phyloP scores from a whole-genome alignment of 495 filamentous ascomycete species.

The Xylaria scruposa region DNA sequence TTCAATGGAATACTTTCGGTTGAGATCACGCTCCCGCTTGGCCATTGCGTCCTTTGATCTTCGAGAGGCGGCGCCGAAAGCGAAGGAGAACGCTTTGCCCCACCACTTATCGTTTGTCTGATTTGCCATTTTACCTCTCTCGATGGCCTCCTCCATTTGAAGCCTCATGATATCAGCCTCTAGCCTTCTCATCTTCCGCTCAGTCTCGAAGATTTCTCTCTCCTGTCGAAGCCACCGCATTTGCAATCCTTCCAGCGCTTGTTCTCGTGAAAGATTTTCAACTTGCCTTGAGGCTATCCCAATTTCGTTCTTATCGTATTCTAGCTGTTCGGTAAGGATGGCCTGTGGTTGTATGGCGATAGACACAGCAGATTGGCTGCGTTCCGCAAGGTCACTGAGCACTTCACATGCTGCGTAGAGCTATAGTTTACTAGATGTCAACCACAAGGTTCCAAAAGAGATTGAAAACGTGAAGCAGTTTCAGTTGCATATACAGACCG shows the following conservation, averaged over 20 bases:
- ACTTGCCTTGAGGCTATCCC: not conserved
- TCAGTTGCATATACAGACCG: not conserved
- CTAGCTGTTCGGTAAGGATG: not conserved
- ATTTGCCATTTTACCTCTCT: not conserved
- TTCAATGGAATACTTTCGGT: not conserved
- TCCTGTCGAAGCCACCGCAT: not conserved
- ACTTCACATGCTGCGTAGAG: not conserved
- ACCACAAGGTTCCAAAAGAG: not conserved
- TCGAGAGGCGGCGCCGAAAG: not conserved
- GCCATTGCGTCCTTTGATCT: not conserved
- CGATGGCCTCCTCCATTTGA: not conserved
- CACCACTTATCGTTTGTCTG: not conserved
- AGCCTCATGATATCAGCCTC: not conserved
- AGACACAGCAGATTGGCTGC: not conserved
- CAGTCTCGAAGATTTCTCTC: not conserved
- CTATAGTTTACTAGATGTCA: not conserved
- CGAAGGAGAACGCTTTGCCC: not conserved
- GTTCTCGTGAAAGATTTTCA: not conserved
- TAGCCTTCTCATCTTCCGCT: not conserved
- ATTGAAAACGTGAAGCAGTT: not conserved
- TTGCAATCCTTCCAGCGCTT: not conserved
- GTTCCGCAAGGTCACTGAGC: slow-evolving; percentile 1
- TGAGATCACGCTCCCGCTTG: not conserved
- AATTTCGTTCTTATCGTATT: not conserved
- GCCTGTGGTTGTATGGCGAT: not conserved